Evolutionary conservation across 169 alveolate genomes (phyloP).

Genomic region (Theileria parva): DNA sequence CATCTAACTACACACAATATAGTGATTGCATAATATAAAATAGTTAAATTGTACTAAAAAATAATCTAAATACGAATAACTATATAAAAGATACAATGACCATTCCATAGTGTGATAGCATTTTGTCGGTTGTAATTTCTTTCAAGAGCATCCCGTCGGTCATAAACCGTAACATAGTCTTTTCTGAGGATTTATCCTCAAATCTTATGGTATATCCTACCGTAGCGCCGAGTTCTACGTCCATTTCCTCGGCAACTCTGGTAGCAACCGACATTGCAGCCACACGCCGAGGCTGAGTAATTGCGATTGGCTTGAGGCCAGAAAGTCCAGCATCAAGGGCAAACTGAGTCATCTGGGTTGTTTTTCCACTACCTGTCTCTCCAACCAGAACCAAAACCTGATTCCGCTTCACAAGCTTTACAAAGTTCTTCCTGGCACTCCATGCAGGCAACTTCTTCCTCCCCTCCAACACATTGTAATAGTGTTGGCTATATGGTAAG

Average conservation of each 20-base stretch:
- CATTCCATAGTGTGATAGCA: slow-evolving; percentile 86
- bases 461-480: slow-evolving; percentile 76
- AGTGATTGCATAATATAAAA: no score
- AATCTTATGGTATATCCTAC: slow-evolving; percentile 98
- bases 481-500: slow-evolving; percentile 70
- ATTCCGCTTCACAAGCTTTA: slow-evolving; percentile 80
- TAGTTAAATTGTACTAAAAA: no score
- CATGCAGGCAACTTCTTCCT: slow-evolving; percentile 87
- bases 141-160: slow-evolving; percentile 99
- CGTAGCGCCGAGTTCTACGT: slow-evolving; percentile 89
- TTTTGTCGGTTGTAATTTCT: slow-evolving; percentile 94
- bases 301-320: slow-evolving; percentile 88
- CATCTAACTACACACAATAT: slow-evolving; percentile 83
- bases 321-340: slow-evolving; percentile 84
- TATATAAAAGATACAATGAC: slow-evolving; percentile 66
- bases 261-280: slow-evolving; percentile 99
- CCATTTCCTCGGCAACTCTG: slow-evolving; percentile 98
- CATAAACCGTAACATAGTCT: slow-evolving; percentile 91
- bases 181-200: slow-evolving; percentile 89
- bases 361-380: slow-evolving; percentile 98
- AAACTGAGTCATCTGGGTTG: slow-evolving; percentile 96
- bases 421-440: slow-evolving; percentile 81
- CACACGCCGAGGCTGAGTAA: slow-evolving; percentile 99
- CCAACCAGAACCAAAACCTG: slow-evolving; percentile 85
- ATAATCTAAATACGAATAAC: no score